A percentile compares a stretch with the other conserved stretches of the same genome.
These are phyloP conservation scores for Murraya koenigii DNA, from an alignment of 345 rosid genomes.

Conservation along the genomic window DNA sequence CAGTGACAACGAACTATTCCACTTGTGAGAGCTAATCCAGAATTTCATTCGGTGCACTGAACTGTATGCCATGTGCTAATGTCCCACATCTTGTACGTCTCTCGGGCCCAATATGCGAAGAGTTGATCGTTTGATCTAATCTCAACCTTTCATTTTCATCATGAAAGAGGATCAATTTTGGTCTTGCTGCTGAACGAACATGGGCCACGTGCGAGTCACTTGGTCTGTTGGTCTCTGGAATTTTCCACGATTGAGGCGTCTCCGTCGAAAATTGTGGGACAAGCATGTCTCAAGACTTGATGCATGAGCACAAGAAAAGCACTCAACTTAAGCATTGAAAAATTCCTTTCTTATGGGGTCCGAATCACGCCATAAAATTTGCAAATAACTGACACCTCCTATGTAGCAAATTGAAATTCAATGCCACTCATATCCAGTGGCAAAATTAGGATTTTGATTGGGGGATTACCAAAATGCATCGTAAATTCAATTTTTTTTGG, in stretches of 20 bases:
- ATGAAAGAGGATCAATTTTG: not conserved
- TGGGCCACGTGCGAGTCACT: not conserved
- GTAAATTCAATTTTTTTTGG: no score
- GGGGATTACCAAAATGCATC: no score
- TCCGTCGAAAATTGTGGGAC: not conserved
- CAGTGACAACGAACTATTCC: not conserved
- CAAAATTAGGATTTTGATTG: no score
- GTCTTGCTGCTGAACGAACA: not conserved
- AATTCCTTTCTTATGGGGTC: no score
- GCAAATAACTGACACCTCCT: no score
- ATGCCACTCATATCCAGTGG: no score
- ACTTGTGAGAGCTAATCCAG: not conserved
- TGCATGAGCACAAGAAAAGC: not conserved
- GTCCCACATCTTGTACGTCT: not conserved
- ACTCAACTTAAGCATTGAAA: no score
- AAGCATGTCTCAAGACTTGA: not conserved
- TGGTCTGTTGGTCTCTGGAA: not conserved
- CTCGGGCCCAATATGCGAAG: not conserved
- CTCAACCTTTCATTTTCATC: not conserved
- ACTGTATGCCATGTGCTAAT: not conserved
- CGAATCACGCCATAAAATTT: no score
- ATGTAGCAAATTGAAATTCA: no score
- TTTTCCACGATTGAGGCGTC: not conserved
- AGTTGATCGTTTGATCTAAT: not conserved
- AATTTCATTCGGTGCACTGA: not conserved